phyloP scores from a whole-genome alignment of 805 yeast species.

The Candida andamanensis region DNA sequence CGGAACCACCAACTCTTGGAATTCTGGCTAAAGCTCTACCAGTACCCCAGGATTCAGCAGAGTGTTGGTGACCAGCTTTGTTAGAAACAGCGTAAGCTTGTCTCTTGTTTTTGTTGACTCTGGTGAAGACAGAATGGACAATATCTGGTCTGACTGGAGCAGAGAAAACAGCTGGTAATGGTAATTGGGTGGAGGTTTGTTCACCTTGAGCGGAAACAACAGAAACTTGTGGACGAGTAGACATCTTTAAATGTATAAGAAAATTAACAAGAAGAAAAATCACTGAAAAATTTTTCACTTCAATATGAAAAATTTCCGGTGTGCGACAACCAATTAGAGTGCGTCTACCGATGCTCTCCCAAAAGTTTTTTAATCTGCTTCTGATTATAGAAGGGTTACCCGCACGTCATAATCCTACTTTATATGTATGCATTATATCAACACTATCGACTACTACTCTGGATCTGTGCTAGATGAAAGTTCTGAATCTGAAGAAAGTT shows the following conservation, averaged over 20 bases:
- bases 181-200: constrained; percentile 75
- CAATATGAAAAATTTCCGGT: too few relatives aligned
- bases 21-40: constrained; percentile 99
- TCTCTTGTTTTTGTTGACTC: constrained; percentile 99
- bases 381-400: too few relatives aligned
- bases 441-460: too few relatives aligned
- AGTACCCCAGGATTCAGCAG: constrained; percentile 99
- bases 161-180: constrained; percentile 97
- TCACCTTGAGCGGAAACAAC: constrained; percentile 87
- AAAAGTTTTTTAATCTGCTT: too few relatives aligned
- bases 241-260: constrained; percentile 23
- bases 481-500: too few relatives aligned
- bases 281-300: constrained; percentile 13
- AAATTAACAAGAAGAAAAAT: constrained; percentile 4
- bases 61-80: constrained; percentile 99
- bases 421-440: too few relatives aligned
- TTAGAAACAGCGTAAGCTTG: constrained; percentile 99
- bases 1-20: constrained; percentile 99
- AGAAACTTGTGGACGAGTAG: constrained; percentile 89
- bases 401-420: too few relatives aligned
- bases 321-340: too few relatives aligned
- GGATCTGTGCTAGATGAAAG: too few relatives aligned
- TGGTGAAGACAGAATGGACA: constrained; percentile 97
- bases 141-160: constrained; percentile 99
- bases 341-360: too few relatives aligned